phyloP scores from a whole-genome alignment of 202 grass and related monocot genomes.

The Carex arenaria region DNA sequence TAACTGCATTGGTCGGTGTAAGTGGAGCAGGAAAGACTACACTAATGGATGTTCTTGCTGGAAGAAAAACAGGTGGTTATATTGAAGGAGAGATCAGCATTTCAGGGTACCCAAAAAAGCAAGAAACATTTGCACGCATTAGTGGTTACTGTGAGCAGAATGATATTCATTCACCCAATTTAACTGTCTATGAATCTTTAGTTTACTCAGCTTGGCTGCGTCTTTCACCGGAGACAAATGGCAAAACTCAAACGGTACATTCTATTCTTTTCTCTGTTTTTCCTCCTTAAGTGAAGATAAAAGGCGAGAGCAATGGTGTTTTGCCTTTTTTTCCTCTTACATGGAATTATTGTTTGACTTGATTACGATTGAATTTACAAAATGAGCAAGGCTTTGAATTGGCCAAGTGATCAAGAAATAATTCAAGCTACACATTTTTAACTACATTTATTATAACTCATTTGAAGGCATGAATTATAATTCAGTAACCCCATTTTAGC shows the following conservation, averaged over 20 bases:
- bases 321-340: not conserved
- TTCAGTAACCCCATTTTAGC: not conserved
- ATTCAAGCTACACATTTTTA: not conserved
- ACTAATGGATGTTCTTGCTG: conserved; percentile 94
- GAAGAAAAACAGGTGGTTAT: conserved; percentile 77
- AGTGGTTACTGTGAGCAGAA: conserved; percentile 95
- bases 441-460: not conserved
- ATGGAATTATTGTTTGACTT: not conserved
- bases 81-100: conserved; percentile 70
- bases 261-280: not conserved
- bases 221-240: conserved; percentile 54
- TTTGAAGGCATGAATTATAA: not conserved
- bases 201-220: conserved; percentile 83
- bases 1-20: conserved; percentile 85
- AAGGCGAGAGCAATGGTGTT: not conserved
- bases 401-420: not conserved
- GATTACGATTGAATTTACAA: too few relatives aligned
- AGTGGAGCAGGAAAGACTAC: conserved; percentile 95
- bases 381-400: not conserved
- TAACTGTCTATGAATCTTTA: conserved; percentile 82
- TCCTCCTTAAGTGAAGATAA: not conserved
- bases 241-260: conserved; percentile 40
- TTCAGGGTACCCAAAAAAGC: conserved; percentile 78
- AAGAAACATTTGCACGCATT: conserved; percentile 92
- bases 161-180: conserved; percentile 91